Conservation (phyloP, 352 stramenopile genomes). For the Phytopythium chamaehyphon region DNA sequence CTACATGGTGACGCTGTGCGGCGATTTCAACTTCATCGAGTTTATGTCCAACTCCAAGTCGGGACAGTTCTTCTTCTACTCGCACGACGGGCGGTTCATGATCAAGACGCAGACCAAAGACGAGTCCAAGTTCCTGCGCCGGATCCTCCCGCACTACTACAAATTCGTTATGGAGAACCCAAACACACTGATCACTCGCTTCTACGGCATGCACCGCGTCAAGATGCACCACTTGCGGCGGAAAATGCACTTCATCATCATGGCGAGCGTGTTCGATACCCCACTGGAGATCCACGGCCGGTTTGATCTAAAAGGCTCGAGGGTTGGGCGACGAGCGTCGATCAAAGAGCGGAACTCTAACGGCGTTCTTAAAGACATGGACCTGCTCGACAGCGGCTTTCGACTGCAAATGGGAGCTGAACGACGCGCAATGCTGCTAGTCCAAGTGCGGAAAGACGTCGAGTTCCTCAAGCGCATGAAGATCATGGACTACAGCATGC, state of each 20-base stretch:
- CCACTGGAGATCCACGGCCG: constrained; percentile 88
- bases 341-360: constrained; percentile 48
- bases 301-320: constrained; percentile 91
- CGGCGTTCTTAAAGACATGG: constrained; percentile 89
- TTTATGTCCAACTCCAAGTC: constrained; percentile 99
- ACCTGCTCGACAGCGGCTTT: constrained; percentile 83
- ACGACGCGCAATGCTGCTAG: constrained; percentile 69
- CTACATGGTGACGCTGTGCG: constrained; percentile 91
- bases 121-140: constrained; percentile 97
- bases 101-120: constrained; percentile 99
- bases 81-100: constrained; percentile 96
- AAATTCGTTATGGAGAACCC: constrained; percentile 96
- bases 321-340: constrained; percentile 72
- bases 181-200: constrained; percentile 96
- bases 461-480: constrained; percentile 91
- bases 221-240: constrained; percentile 95
- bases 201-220: constrained; percentile 97
- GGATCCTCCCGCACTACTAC: constrained; percentile 98
- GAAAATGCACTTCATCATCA: constrained; percentile 95
- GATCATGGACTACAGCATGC: constrained; percentile 94
- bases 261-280: constrained; percentile 97
- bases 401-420: constrained; percentile 83
- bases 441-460: constrained; percentile 87
- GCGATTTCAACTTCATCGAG: constrained; percentile 97
- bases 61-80: constrained; percentile 99